These are phyloP conservation scores for Coemansia sp. DNA, from an alignment of 192 early-diverging fungal species.

Conservation along the genomic window DNA sequence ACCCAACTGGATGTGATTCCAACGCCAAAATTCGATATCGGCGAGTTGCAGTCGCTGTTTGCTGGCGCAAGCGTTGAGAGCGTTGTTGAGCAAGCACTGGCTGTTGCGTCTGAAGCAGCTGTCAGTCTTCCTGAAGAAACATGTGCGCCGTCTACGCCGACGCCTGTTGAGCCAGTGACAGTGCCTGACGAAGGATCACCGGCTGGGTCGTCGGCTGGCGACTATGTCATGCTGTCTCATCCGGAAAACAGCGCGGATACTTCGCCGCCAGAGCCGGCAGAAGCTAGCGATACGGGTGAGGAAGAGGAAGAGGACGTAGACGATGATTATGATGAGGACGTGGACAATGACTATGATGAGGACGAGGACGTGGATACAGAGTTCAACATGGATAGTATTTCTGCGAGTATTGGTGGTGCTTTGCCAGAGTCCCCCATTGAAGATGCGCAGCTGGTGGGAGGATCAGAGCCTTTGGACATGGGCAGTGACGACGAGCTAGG, in stretches of 20 bases:
- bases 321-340: not conserved
- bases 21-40: not conserved
- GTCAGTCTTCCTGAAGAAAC: not conserved
- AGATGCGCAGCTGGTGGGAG: not conserved
- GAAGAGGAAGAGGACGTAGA: not conserved
- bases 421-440: constrained; percentile 1
- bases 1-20: too few species aligned
- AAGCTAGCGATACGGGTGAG: not conserved
- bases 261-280: not conserved
- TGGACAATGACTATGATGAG: not conserved
- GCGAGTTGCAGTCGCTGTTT: constrained; percentile 3
- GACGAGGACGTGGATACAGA: not conserved
- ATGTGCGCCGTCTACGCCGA: not conserved
- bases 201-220: constrained; percentile 9
- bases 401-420: constrained; percentile 13
- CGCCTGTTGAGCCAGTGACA: not conserved
- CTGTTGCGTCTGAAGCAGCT: not conserved
- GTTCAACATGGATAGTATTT: constrained; percentile 14
- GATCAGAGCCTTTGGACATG: not conserved
- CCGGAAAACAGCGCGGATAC: constrained; percentile 9
- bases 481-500: constrained; percentile 3
- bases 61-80: constrained; percentile 1
- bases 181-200: constrained; percentile 1
- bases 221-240: constrained; percentile 30
- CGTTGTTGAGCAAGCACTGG: constrained; percentile 3